Base-by-base conservation (phyloP, 192 early-diverging fungal species). In the Glomus cerebriforme region DNA sequence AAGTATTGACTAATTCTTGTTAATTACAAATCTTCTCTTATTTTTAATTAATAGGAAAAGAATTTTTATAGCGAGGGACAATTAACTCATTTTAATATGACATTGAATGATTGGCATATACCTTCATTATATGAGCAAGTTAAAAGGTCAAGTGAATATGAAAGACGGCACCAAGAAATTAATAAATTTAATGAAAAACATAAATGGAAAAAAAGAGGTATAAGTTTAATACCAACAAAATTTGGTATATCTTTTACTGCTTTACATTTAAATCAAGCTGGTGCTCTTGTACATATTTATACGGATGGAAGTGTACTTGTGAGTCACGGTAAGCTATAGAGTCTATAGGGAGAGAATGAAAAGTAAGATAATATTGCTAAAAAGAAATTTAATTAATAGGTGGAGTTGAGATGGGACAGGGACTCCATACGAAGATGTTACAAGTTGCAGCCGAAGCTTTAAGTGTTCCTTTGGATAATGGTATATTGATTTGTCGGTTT, bases 341-440 rank as follows among this genome's bases (percentile, higher is more conserved):
- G 49, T 3, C 3, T 19, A 22, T 7, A 22, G 49, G 22, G 49
- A 7, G 49, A 22, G 6, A 5, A 54, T 19, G 13, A 3, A 17
- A 49, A 3, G 2, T 13, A 43, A 5, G 39, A 43, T 4, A 43
- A 17, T 49, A 4, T 49, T 10, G 12, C 45, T 47, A 47, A 47
- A 13, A 47, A 47, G 8, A 47, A 13, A 13, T 49, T 35, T 59
- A 22, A 26, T 37, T 10, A 35, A 26, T 26, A 76, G 74, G 77
- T 78, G 93, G 93, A 49, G 92, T 93, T n/a, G 94, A 96, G 79
- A 95, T 96, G 94, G 95, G 95, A 54, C 95, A 96, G 82, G 95
- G 95, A 9, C 81, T 96, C 76, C 92, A 96, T 78, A 96, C 95
- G 19, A 96, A 96, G 85, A 92, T 95, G 92, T 85, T 93, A 29